phyloP scores from a whole-genome alignment of 345 rosid genomes.

The Alliaria petiolata region DNA sequence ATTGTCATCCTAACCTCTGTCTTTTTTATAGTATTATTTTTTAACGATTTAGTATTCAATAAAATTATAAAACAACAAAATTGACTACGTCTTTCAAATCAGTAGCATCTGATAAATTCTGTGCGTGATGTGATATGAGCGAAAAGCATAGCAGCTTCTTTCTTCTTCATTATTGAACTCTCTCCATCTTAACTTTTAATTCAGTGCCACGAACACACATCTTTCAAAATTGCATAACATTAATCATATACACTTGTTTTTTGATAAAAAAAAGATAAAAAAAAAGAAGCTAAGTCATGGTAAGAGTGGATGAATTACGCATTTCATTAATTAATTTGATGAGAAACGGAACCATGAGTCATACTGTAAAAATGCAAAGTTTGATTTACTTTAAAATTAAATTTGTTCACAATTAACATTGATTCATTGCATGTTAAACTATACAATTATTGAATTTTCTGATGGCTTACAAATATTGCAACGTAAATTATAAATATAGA shows the following conservation, averaged over 20 bases:
- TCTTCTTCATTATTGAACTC: slow-evolving; percentile 8
- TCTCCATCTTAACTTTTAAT: slow-evolving; percentile 4
- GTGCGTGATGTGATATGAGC: slow-evolving; percentile 30
- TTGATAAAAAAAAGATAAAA: neutral
- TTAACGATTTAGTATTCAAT: neutral
- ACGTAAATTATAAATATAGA: neutral
- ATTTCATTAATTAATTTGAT: neutral
- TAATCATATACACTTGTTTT: neutral
- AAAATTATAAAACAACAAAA: neutral
- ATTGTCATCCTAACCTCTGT: slow-evolving; percentile 20
- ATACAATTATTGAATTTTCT: neutral
- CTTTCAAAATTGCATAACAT: neutral
- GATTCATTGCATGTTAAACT: neutral
- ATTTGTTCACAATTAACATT: neutral
- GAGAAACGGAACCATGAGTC: neutral
- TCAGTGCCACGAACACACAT: slow-evolving; percentile 10
- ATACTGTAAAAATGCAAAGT: neutral
- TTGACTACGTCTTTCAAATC: slow-evolving; percentile 30
- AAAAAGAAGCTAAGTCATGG: neutral
- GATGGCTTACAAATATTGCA: neutral
- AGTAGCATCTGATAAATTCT: slow-evolving; percentile 21
- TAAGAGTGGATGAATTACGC: neutral
- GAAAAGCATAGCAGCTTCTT: slow-evolving; percentile 13
- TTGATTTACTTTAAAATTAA: neutral
- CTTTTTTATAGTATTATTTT: neutral